Evolutionary conservation across 441 rosid genomes (phyloP), one percentile per base, ranked within the genome.

Genomic region (Cnidoscolus chayamansa): DNA sequence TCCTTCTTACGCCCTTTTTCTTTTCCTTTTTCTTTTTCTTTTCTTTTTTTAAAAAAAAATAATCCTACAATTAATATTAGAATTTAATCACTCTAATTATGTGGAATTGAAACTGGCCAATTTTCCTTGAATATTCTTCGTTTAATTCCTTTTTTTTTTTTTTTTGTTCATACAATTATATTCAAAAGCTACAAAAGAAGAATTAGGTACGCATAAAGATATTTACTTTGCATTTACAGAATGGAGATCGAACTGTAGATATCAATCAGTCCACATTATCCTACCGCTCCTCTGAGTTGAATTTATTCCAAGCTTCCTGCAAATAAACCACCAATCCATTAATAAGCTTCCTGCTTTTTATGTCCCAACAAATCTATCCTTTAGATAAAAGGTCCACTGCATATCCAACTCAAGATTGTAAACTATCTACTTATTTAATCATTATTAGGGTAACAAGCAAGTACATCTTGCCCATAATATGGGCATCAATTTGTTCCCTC

Each of bases 251-350:
- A 47, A 40, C 9, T 40, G 57, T 35, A 72, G 37, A 16, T 63
- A 49, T 65, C 71, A 58, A 61, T 40, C 67, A 63, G 55, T 62
- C 54, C 43, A 30, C 13, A 20, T 37, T 25, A 70, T 25, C 59
- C 80, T 89, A 89, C 79, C 94, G 83, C 86, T 94, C 97, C 82
- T 89, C 97, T 0, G 96, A 90, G 81, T 86, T 94, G 89, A 92
- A 94, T 78, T 78, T 92, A 87, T 86, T 87, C 97, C 94, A 94
- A 55, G 93, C 97, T 82, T 92, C 98, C 97, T 92, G 94, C 19
- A 82, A 70, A 78, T 72, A 67, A 67, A 80, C 37, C 76, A 30
- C 62, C 59, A 69, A 67, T 32, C 54, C 25, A 65, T 72, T 51
- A 32, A 15, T 71, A 65, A 53, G 20, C 67, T 20, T 57, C 10